Percentiles rank a stretch among this genome's conserved stretches.
Evolutionary conservation across 306 rosid species (phyloP).

Genomic region (Prunus salicina): DNA sequence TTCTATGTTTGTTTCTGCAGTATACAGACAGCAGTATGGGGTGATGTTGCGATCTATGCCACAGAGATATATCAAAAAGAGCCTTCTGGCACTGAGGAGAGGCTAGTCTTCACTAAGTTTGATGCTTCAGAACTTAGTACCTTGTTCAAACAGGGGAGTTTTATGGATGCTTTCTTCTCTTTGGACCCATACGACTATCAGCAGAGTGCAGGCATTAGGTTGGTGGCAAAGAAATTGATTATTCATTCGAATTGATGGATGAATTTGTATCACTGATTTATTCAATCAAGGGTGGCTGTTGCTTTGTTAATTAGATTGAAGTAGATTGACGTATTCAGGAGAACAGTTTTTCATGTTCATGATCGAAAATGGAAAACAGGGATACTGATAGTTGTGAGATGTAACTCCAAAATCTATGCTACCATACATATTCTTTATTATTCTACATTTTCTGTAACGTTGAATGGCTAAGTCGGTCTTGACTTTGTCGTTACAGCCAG

Average conservation of each 20-base stretch:
- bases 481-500: too few relatives aligned
- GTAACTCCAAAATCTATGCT: not conserved
- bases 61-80: constrained; percentile 88
- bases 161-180: constrained; percentile 77
- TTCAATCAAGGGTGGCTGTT: constrained; percentile 3
- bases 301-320: constrained; percentile 8
- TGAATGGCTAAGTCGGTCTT: too few relatives aligned
- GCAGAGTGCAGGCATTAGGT: constrained; percentile 79
- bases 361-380: not conserved
- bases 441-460: too few relatives aligned
- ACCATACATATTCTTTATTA: too few relatives aligned
- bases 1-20: constrained; percentile 43
- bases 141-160: constrained; percentile 59
- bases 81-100: constrained; percentile 53
- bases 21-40: constrained; percentile 59
- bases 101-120: constrained; percentile 61
- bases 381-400: constrained; percentile 1
- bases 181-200: constrained; percentile 76
- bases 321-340: constrained; percentile 1
- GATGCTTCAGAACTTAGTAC: constrained; percentile 67
- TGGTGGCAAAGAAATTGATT: constrained; percentile 79
- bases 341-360: not conserved
- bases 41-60: constrained; percentile 47
- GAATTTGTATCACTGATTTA: constrained; percentile 10
- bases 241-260: constrained; percentile 48